Base-by-base conservation (phyloP, 225 moss, liverwort and hornwort genomes). In the Bryum argenteum region DNA sequence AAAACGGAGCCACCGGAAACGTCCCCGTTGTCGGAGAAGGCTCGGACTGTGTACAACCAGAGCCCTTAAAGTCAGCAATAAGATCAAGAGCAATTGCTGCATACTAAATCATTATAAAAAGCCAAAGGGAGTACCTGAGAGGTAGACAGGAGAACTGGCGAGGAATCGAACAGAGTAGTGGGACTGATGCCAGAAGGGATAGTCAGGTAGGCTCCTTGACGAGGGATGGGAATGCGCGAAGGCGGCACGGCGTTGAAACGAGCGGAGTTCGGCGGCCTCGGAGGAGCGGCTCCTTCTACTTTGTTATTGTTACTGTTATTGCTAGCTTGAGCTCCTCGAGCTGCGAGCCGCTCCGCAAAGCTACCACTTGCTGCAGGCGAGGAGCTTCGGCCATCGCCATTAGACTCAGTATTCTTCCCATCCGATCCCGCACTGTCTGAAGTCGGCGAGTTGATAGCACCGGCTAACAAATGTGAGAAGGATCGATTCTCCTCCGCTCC, bases 181-280 rank as follows among this genome's bases (percentile, higher is more conserved):
- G 98, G 98, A 65, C 98, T 98, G 67, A 98, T 83, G 53, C 98
- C 98, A 6, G 94, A 87, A 51, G 98, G 98, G 43, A 98, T 98
- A 24, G 94, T 98, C 8, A 98, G 74, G 45, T 82, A 90, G 16
- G 83, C 87, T 28, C 87, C 81, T 9, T 87, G 67, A 24, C 82
- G 87, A 1, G 89, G 82, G 68, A 89, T 91, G 37, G 94, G 85
- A 78, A 96, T 89, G 65, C 88, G 88, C 70, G 95, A 92, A 22
- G 96, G 93, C 40, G 89, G 93, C 53, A 88, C 47, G 37, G 82
- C 65, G 70, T 91, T 95, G 47, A 83, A 76, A 1, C 79, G 90
- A 22, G 62, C 83, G 11, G 81, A 63, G 76, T 73, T 73, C 9
- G 87, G 84, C 16, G 87, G 87, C 57, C 84, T 79, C 2, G 87